Evolutionary conservation across 768 basidiomycete genomes (phyloP).

Genomic region (Termitomyces sp.): DNA sequence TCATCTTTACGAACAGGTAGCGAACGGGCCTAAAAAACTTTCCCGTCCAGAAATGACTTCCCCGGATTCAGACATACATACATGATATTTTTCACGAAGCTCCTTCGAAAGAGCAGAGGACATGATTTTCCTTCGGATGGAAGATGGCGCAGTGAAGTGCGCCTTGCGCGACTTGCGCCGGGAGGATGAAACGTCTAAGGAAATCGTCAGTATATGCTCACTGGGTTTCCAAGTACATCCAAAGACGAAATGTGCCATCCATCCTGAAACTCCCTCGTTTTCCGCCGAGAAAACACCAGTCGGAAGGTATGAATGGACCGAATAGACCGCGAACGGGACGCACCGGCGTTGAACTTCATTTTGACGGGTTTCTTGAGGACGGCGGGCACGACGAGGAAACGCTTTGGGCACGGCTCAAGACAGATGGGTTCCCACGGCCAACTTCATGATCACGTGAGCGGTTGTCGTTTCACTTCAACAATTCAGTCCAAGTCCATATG

Average conservation of each 20-base stretch:
- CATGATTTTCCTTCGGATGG: slow-evolving; percentile 96
- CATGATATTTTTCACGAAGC: slow-evolving; percentile 86
- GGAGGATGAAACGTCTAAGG: slow-evolving; percentile 79
- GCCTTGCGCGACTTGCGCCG: slow-evolving; percentile 98
- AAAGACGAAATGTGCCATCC: slow-evolving; percentile 41
- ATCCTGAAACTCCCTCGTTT: slow-evolving; percentile 35
- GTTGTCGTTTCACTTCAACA: no score
- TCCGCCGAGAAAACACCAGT: slow-evolving; percentile 19
- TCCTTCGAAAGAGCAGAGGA: slow-evolving; percentile 94
- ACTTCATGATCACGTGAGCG: slow-evolving; percentile 25
- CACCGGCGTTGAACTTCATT: slow-evolving; percentile 83
- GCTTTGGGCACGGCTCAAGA: slow-evolving; percentile 18
- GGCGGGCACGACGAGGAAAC: slow-evolving; percentile 46
- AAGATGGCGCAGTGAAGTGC: slow-evolving; percentile 95
- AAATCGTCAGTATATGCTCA: slow-evolving; percentile 26
- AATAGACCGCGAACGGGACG: slow-evolving; percentile 32
- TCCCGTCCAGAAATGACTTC: not conserved
- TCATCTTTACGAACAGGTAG: slow-evolving; percentile 97
- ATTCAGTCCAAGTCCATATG: not conserved
- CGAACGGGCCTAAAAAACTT: slow-evolving; percentile 65
- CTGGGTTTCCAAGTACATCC: slow-evolving; percentile 34
- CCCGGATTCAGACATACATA: slow-evolving; percentile 32
- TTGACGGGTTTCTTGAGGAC: slow-evolving; percentile 54
- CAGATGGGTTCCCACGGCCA: slow-evolving; percentile 30
- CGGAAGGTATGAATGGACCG: slow-evolving; percentile 16